Base-by-base conservation (phyloP, 1,284 basidiomycete species). In the Moesziomyces globuligerus region DNA sequence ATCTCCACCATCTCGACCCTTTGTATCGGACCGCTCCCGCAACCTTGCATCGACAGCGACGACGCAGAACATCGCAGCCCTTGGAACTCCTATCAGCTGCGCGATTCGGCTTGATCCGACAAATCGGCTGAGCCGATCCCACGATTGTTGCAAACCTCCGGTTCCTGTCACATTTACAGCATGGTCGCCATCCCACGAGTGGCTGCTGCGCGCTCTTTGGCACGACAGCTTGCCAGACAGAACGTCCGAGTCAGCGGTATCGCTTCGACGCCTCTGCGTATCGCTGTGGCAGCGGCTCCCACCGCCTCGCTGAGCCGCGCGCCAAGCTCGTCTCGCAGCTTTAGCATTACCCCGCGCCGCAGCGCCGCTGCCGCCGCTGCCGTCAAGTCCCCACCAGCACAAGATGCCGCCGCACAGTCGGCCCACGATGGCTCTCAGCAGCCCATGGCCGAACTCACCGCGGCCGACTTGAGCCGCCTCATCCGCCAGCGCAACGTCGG, bases 401-500 rank as follows among this genome's bases (percentile, higher is more conserved):
- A 56, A 37, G 64, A 64, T 56, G 66, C 67, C 21, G 58, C 56
- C 10, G 59, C 68, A 15, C 67, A 67, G 36, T n/a, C 48, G 2
- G 60, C 57, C 37, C 48, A 53, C 47, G 56, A 58, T 20, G 56
- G 48, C 21, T 39, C 47, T 1, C 55, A 53, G 8, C 56, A 61
- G 43, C 43, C 60, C 32, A 66, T 68, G 45, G 62, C 68, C 15
- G 41, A 56, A 36, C 55, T 79, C 38, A 75, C 72, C 23, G 62
- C 72, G 8, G 66, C 61, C 15, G 84, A 85, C 52, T 56, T 74
- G 9, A 44, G 57, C 20, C 76, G 83, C 39, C 68, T 85, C 41
- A 51, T 76, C 10, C 75, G 82, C 9, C 73, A 84, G 53, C 75
- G 84, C 26, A 85, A 85, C 58, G 83, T 85, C 42, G 84, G 84